Evolutionary conservation across 176 grass and related monocot species (phyloP), one percentile per base, ranked within the genome.

Genomic region (Aegilops longissima): DNA sequence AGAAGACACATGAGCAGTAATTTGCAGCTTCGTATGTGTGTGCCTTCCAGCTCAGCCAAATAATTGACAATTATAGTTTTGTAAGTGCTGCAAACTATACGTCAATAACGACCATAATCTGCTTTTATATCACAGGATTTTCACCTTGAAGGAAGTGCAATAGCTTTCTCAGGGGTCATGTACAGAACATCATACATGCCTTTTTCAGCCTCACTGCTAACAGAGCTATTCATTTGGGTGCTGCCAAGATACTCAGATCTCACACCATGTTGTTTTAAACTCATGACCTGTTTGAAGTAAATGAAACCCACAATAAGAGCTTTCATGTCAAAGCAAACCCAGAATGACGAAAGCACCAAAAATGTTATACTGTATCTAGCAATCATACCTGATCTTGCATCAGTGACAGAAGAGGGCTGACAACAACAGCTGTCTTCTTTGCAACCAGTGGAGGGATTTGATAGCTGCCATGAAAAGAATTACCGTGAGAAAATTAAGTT

Each of bases 141-240:
- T 87, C 44, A 97, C 94, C 92, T 93, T 80, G 82, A 61, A 86
- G 87, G 82, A 90, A 95, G 93, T 81, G 91, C 77, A 8, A 91
- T 84, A 81, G 96, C 96, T 88, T 92, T 98, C 75, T 95, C 96
- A 70, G 93, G 96, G 80, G 93, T 98, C 93, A 98, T 92, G 75
- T 95, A 95, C 24, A 98, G 76, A 80, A 98, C 82, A 92, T 95
- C 88, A 31, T 92, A 94, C 29, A 25, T 6, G 49, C 93, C 96
- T 44, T 87, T 92, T 92, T 95, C 93, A 64, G 96, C 96, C 21
- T 91, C 62, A 16, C 9, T 81, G 8, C 67, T 79, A 81, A 83
- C 90, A 70, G 78, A 72, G 8, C 82, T 83, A 77, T 95, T 89
- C 16, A 59, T 95, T 87, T 98, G 93, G 61, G 93, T 94, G 80